Base-by-base conservation (phyloP, 345 rosid species). In the Eucalyptus pumila region DNA sequence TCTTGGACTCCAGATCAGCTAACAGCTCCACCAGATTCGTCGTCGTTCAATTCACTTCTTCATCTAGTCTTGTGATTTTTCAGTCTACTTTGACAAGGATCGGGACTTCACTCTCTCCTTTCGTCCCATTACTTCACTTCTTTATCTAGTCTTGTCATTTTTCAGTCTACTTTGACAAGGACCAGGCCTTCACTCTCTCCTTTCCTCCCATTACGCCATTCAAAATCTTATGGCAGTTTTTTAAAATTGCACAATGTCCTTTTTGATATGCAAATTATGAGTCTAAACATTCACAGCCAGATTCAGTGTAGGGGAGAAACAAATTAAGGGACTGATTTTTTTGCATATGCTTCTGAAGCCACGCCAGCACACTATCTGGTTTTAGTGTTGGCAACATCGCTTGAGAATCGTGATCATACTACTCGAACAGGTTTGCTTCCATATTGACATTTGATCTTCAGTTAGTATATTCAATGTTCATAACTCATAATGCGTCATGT, bases 301-400 rank as follows among this genome's bases (percentile, higher is more conserved):
- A 67, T 8, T 9, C 40, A 32, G 8, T 32, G 0, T 6, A 8
- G 21, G 11, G 80, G 80, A 15, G 5, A 67, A 15, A 67, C 1
- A n/a, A 32, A n/a, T 67, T 3, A 32, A 67, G 40, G 80, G 12
- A 67, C 40, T 7, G 4, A 16, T 4, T 67, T 67, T 4, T 2
- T 67, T 3, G 21, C 21, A 67, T 67, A 8, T 32, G 80, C 11
- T 67, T 67, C 23, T 67, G 40, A 67, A 67, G 80, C 40, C 11
- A 0, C 6, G 0, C 80, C 80, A n/a, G 80, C 23, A 15, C 40
- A 32, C 40, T 3, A 16, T 32, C 42, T 67, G 42, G 6, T 32
- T 67, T 17, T 16, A 8, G 40, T 32, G 7, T 67, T 32, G 80
- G 23, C 42, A 32, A 67, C 80, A 32, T 67, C 42, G 1, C 12